phyloP scores from a whole-genome alignment of 2,329 filamentous ascomycete genomes.

The Colletotrichum trifolii region DNA sequence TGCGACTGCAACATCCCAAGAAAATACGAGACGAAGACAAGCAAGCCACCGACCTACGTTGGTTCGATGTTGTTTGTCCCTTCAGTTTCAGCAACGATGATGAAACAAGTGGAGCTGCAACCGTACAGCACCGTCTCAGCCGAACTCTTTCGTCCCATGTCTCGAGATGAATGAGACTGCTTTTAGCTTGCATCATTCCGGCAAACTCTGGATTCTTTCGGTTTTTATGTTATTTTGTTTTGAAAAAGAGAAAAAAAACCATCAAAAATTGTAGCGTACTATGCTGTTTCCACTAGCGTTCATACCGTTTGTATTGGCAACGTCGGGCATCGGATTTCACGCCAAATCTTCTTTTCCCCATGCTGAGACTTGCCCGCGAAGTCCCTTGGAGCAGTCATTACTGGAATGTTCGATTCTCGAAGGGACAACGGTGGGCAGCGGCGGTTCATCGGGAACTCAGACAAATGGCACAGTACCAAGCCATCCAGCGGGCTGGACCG shows the following conservation, averaged over 20 bases:
- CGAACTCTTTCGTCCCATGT: slow-evolving; percentile 12
- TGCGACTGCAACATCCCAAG: slow-evolving; percentile 7
- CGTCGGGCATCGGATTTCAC: slow-evolving; percentile 15
- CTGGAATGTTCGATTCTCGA: slow-evolving; percentile 22
- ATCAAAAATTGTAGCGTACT: no score
- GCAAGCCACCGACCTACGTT: slow-evolving; percentile 1
- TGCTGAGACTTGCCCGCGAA: slow-evolving; percentile 18
- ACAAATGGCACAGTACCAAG: not conserved
- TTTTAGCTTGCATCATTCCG: no score
- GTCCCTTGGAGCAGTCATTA: slow-evolving; percentile 19
- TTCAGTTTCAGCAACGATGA: slow-evolving; percentile 26
- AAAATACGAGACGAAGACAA: slow-evolving; percentile 21
- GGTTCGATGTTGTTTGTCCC: slow-evolving; percentile 17
- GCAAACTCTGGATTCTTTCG: no score
- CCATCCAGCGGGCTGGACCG: slow-evolving; percentile 24
- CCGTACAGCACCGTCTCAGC: no score
- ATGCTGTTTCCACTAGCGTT: slow-evolving; percentile 12
- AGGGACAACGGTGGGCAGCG: not conserved
- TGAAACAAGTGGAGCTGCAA: slow-evolving; percentile 27
- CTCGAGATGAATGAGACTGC: no score
- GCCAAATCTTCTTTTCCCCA: slow-evolving; percentile 5
- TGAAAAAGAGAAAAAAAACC: not conserved
- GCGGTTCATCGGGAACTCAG: not conserved
- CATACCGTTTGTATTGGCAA: slow-evolving; percentile 11
- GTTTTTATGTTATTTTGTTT: not conserved